Conservation (phyloP, 2,329 filamentous ascomycete genomes). For the Penicillium sp. region DNA sequence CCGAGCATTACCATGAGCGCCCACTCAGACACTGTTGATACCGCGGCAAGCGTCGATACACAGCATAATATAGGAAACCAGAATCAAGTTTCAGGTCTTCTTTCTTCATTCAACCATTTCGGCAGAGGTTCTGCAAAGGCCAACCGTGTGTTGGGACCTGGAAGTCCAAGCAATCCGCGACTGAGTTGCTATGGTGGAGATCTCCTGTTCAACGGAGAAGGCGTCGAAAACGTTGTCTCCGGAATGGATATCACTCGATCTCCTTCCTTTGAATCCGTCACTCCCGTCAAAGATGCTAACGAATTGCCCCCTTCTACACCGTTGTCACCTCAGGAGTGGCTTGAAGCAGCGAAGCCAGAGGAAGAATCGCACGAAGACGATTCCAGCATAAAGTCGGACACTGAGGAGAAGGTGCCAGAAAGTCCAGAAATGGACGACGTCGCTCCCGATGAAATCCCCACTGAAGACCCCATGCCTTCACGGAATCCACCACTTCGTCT, state of each 20-base stretch:
- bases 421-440: background rate
- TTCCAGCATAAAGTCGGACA: background rate
- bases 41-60: slow-evolving; percentile 30
- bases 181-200: slow-evolving; percentile 21
- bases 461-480: slow-evolving; percentile 23
- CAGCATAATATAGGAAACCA: slow-evolving; percentile 20
- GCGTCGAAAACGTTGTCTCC: slow-evolving; percentile 19
- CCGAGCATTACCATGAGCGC: slow-evolving; percentile 27
- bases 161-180: slow-evolving; percentile 21
- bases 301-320: slow-evolving; percentile 25
- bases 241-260: slow-evolving; percentile 22
- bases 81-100: slow-evolving; percentile 27
- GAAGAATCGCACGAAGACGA: background rate
- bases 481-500: slow-evolving; percentile 28
- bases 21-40: slow-evolving; percentile 28
- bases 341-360: slow-evolving; percentile 33
- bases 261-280: slow-evolving; percentile 17
- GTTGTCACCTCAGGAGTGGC: slow-evolving; percentile 40
- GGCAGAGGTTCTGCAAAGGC: slow-evolving; percentile 25
- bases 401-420: background rate
- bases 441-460: background rate
- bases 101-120: slow-evolving; percentile 23
- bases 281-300: slow-evolving; percentile 13
- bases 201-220: slow-evolving; percentile 20
- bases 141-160: slow-evolving; percentile 23